Base-by-base conservation (phyloP, 805 yeast species). In the Teunomyces funiuensis region DNA sequence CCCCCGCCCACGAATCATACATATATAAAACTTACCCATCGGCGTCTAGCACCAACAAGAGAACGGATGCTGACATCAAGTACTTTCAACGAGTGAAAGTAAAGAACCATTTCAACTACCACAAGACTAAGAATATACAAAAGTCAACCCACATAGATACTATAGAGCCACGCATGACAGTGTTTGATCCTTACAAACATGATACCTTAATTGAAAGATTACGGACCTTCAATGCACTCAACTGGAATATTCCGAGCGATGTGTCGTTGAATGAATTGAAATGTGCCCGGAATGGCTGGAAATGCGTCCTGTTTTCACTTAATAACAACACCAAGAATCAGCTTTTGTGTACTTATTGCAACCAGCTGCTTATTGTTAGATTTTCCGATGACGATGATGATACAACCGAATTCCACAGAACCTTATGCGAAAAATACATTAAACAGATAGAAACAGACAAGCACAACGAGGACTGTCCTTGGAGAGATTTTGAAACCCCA, bases 261-360 rank as follows among this genome's bases (percentile, higher is more conserved):
- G 55, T 55, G 3, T 25, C 39, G 4, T 53, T 79, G 19, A 73
- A 63, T 5, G 82, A 80, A 39, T 58, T 80, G 25, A 64, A 54
- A 22, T 74, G 80, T 50, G 70, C 81, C 1, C 50, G 73, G 16
- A 63, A 71, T 40, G 85, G 85, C 1, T 80, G 84, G 84, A 58
- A 53, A 37, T 73, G 78, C 45, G 69, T 68, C 11, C 55, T 66
- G 6, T 52, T 61, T 17, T 47, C 62, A 1, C 36, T 44, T 6
- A 45, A 45, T 33, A 50, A 51, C 23, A 45, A 53, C 31, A 42
- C 53, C 6, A 58, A 55, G 41, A 69, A 69, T 46, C 63, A 57
- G 33, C 50, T 70, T 15, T 33, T 58, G 10, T 70, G 75, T 43
- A 52, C 65, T 0, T 50, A 55, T 10, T 70, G 75, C 36, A 53